These are phyloP conservation scores for Aureobasidium sp. DNA, from an alignment of 2,329 filamentous ascomycete genomes.

Conservation along the genomic window DNA sequence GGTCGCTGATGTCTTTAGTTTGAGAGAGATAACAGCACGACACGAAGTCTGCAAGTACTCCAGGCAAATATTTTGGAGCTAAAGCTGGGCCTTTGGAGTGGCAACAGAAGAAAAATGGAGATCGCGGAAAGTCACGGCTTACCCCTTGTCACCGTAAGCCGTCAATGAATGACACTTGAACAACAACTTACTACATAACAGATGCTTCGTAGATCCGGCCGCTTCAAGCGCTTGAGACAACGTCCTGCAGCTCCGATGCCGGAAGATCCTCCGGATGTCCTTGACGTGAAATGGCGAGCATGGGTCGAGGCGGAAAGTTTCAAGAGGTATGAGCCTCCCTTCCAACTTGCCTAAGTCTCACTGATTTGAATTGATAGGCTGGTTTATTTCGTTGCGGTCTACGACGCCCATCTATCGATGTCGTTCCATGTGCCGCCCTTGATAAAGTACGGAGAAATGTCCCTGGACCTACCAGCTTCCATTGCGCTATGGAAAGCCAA, in stretches of 20 bases:
- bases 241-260: constrained; percentile 13
- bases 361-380: background rate
- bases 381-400: background rate
- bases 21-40: constrained; percentile 34
- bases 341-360: too few species aligned
- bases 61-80: constrained; percentile 38
- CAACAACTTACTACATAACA: background rate
- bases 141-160: constrained; percentile 22
- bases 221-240: background rate
- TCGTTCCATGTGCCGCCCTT: background rate
- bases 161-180: too few species aligned
- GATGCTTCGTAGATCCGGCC: constrained; percentile 2
- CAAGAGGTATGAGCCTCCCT: constrained; percentile 48
- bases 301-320: constrained; percentile 56
- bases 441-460: background rate
- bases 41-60: constrained; percentile 37
- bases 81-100: constrained; percentile 44
- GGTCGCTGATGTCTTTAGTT: constrained; percentile 20
- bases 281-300: constrained; percentile 53
- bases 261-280: constrained; percentile 42
- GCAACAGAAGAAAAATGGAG: constrained; percentile 45
- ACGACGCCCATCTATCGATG: background rate
- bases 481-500: background rate
- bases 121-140: constrained; percentile 42
- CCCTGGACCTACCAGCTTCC: background rate